These are phyloP conservation scores for Neurospora sp. DNA, from an alignment of 495 filamentous ascomycete species.

Conservation along the genomic window DNA sequence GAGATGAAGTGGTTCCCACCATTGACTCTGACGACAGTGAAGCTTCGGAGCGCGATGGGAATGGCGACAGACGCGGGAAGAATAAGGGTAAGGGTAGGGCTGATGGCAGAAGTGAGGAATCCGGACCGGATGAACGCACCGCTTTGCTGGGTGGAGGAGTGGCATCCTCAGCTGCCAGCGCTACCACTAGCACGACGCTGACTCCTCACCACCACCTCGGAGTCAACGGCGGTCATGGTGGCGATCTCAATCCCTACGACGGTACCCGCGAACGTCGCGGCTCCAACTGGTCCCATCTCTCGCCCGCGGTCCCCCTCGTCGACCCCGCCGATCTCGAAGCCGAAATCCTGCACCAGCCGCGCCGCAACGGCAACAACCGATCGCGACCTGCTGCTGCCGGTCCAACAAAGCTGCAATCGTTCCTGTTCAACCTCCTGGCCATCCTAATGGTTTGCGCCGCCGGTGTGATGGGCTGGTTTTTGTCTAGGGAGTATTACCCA, in stretches of 20 bases:
- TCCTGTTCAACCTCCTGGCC: slow-evolving; percentile 60
- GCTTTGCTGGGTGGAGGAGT: neutral
- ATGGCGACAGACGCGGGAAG: neutral
- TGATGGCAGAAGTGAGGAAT: neutral
- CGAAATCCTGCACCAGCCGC: neutral
- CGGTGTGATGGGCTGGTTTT: slow-evolving; percentile 77
- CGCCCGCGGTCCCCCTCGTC: slow-evolving; percentile 65
- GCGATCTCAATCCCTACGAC: neutral
- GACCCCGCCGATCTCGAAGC: slow-evolving; percentile 17
- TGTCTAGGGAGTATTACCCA: slow-evolving; percentile 39
- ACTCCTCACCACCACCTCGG: neutral
- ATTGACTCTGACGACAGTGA: neutral
- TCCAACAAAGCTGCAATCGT: slow-evolving; percentile 43
- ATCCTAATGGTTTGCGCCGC: slow-evolving; percentile 70
- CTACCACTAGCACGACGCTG: neutral
- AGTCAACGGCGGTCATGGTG: neutral
- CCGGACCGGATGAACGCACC: slow-evolving; percentile 29
- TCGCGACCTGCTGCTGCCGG: slow-evolving; percentile 14
- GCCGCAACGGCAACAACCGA: neutral
- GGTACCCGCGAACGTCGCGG: slow-evolving; percentile 33
- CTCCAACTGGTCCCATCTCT: slow-evolving; percentile 50
- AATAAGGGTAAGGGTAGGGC: neutral
- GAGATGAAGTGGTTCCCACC: slow-evolving; percentile 35
- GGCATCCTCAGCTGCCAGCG: neutral
- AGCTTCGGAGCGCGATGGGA: neutral